Evolutionary conservation across 2,329 filamentous ascomycete species (phyloP), one percentile per base, ranked within the genome.

Genomic region (Paraphoma chrysanthemicola): DNA sequence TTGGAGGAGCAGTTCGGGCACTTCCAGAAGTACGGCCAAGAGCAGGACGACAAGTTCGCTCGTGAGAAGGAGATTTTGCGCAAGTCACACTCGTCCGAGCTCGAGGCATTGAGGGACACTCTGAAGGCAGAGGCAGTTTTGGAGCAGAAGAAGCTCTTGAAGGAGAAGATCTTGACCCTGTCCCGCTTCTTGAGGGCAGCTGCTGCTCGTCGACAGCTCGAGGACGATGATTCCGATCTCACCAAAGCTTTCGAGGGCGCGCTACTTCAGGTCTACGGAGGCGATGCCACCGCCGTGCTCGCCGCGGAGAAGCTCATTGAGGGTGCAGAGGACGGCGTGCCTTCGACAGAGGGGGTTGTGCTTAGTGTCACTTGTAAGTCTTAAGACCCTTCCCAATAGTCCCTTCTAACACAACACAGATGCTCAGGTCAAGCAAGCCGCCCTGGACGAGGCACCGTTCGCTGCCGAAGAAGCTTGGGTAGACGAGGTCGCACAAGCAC

Each of bases 161-260:
- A 87, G 66, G 83, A 87, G 65, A 87, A 86, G 72, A 81, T 95
- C 41, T 80, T 93, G 46, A 82, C 87, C 28, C 80, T 95, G 62
- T 92, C 91, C 5, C 90, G 92, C 73, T 96, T 95, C 81, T 81
- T 95, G 62, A 87, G 90, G 64, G 85, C 93, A 38, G 91, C 91
- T 57, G 91, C 91, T 55, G 88, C 90, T 67, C 84, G 86, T 74
- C 87, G 91, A 64, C 86, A 90, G 67, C 83, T 86, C 17, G 88
- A 91, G 71, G 90, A 88, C 57, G 83, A 90, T 62, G 85, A 90
- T 66, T 83, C 85, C 5, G 90, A 93, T 54, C 90, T 94, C 80
- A 92, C 88, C 77, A 87, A 88, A 77, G 92, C 91, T 36, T 88
- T 95, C 57, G 91, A 96, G 78, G 91, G 91, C 50, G 88, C 92